Percentiles rank a stretch among this genome's conserved stretches.
Evolutionary conservation across 192 early-diverging fungal species (phyloP).

Genomic region (Coemansia sp.): DNA sequence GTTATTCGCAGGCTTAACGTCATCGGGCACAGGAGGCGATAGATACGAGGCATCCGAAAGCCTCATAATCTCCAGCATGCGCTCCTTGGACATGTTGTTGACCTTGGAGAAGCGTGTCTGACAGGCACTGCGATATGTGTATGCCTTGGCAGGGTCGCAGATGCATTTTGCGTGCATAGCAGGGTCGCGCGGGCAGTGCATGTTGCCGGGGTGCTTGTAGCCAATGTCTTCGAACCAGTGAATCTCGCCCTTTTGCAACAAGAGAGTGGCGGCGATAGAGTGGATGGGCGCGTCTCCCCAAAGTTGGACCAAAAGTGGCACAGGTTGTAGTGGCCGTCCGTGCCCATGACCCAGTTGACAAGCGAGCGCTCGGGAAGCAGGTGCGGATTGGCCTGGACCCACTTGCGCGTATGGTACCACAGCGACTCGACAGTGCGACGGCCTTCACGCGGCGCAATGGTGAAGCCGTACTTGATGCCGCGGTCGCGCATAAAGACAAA

Average conservation of each 20-base stretch:
- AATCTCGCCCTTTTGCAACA: slow-evolving; percentile 58
- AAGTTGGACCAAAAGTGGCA: slow-evolving; percentile 83
- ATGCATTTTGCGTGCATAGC: slow-evolving; percentile 44
- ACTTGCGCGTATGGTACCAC: slow-evolving; percentile 56
- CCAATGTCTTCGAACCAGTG: slow-evolving; percentile 77
- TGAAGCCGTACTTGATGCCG: slow-evolving; percentile 69
- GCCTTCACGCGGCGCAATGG: slow-evolving; percentile 60
- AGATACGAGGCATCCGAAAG: slow-evolving; percentile 30
- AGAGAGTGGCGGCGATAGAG: slow-evolving; percentile 60
- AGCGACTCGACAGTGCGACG: slow-evolving; percentile 58
- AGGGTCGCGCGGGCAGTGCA: slow-evolving; percentile 65
- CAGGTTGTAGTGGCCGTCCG: slow-evolving; percentile 59
- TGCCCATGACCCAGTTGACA: slow-evolving; percentile 52
- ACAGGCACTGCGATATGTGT: slow-evolving; percentile 49
- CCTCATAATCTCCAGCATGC: slow-evolving; percentile 38
- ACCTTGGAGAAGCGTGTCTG: slow-evolving; percentile 45
- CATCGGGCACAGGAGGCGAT: not conserved
- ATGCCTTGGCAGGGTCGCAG: slow-evolving; percentile 32
- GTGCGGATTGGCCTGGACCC: slow-evolving; percentile 47
- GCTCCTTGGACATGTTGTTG: slow-evolving; percentile 45
- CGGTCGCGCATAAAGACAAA: slow-evolving; percentile 67
- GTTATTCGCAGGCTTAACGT: no score
- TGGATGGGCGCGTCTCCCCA: slow-evolving; percentile 65
- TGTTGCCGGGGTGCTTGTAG: slow-evolving; percentile 62
- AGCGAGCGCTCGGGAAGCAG: slow-evolving; percentile 29